Evolutionary conservation across 805 yeast genomes (phyloP).

Genomic region (Candida pini): DNA sequence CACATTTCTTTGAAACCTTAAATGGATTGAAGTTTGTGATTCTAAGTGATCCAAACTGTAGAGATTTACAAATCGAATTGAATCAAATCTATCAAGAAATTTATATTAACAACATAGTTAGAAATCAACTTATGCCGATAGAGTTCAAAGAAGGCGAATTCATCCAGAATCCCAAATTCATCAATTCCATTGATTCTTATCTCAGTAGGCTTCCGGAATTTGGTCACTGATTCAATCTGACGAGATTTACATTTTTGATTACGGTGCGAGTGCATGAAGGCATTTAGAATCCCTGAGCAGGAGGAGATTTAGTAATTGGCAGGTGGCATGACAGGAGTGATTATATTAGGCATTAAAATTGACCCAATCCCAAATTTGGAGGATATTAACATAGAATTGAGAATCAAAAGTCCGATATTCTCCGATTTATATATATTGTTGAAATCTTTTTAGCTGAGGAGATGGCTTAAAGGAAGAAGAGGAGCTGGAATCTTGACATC

Average conservation of each 20-base stretch:
- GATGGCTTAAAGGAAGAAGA: no score
- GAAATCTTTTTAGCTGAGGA: no score
- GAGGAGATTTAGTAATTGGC: no score
- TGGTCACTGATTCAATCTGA: background rate
- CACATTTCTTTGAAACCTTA: constrained; percentile 76
- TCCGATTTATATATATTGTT: no score
- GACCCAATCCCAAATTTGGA: no score
- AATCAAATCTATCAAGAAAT: constrained; percentile 54
- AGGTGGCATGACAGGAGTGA: no score
- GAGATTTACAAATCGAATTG: constrained; percentile 49
- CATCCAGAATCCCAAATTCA: constrained; percentile 53
- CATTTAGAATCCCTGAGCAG: no score
- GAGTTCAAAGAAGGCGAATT: constrained; percentile 49
- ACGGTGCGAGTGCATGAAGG: no score
- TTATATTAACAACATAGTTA: constrained; percentile 55
- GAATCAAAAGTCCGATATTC: no score
- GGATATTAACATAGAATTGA: no score
- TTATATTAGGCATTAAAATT: no score
- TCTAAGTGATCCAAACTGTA: constrained; percentile 58
- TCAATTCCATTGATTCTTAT: constrained; percentile 48
- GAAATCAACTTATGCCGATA: constrained; percentile 54
- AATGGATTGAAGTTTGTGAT: constrained; percentile 73
- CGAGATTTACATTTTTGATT: background rate
- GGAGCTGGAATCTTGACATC: no score
- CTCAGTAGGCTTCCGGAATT: constrained; percentile 23